Conservation (phyloP, 371 early-diverging fungal genomes). For the Syncephalastrum monosporum region DNA sequence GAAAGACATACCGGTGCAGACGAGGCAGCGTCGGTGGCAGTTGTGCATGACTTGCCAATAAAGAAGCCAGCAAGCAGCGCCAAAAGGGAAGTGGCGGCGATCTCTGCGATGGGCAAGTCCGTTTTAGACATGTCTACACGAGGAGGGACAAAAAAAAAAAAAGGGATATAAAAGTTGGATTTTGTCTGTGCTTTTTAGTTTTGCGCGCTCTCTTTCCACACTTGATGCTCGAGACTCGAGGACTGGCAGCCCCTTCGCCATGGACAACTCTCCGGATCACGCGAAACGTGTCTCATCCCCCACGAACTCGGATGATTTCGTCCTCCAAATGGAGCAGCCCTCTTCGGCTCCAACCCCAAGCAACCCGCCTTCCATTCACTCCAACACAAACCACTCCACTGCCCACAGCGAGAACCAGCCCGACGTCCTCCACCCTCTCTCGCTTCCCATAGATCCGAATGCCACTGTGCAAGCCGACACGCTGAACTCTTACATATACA, state of each 20-base stretch:
- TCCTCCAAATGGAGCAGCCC: constrained; percentile 10
- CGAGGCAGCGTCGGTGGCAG: background rate
- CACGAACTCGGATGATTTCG: constrained; percentile 15
- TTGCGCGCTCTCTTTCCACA: no score
- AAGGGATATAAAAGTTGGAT: no score
- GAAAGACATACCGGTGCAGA: background rate
- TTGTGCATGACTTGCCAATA: constrained; percentile 19
- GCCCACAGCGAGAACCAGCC: constrained; percentile 3
- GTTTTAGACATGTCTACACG: no score
- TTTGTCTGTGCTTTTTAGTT: no score
- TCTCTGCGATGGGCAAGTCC: constrained; percentile 3
- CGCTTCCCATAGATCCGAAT: constrained; percentile 9
- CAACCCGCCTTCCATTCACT: background rate
- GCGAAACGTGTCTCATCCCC: constrained; percentile 11
- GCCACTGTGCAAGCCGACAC: constrained; percentile 9
- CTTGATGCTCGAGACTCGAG: no score
- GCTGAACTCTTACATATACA: constrained; percentile 3
- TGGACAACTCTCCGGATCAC: constrained; percentile 9
- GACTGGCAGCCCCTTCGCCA: constrained; percentile 7
- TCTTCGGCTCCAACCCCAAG: background rate
- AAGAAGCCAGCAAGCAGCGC: constrained; percentile 28
- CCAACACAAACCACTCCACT: background rate
- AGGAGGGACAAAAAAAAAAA: no score
- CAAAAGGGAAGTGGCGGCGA: constrained; percentile 19
- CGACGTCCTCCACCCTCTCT: constrained; percentile 9